Evolutionary conservation across 78 protist genomes (phyloP).

Genomic region (Trichosphaerium sp.): DNA sequence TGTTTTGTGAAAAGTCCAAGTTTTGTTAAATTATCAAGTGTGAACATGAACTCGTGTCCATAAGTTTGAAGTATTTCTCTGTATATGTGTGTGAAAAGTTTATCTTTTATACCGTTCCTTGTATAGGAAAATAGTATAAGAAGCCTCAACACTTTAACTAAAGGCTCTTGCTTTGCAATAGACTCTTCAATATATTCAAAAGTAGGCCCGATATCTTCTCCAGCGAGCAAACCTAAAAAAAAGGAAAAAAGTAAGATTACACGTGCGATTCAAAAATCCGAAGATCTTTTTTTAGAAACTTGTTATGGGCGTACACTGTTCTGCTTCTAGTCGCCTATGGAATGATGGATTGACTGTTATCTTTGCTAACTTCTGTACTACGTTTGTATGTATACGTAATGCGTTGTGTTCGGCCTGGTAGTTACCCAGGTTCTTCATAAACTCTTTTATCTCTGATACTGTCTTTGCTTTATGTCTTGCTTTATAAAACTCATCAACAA

Average conservation of each 20-base stretch:
- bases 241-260: neutral
- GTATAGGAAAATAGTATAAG: constrained; percentile 44
- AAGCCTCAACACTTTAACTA: constrained; percentile 61
- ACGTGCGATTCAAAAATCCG: neutral
- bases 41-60: constrained; percentile 52
- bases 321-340: constrained; percentile 17
- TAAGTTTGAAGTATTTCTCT: constrained; percentile 31
- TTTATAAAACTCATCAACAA: constrained; percentile 14
- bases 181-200: constrained; percentile 52
- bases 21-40: constrained; percentile 36
- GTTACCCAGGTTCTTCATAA: constrained; percentile 23
- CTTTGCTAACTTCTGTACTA: constrained; percentile 18
- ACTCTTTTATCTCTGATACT: constrained; percentile 28
- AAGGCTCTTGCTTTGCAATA: constrained; percentile 31
- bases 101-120: constrained; percentile 44
- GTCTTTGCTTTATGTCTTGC: constrained; percentile 16
- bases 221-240: neutral
- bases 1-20: constrained; percentile 35
- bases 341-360: constrained; percentile 10
- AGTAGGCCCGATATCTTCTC: neutral
- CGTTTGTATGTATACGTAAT: constrained; percentile 3
- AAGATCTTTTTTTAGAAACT: neutral
- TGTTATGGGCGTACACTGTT: constrained; percentile 21
- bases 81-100: neutral
- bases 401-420: constrained; percentile 15